Conservation (phyloP, 2,329 filamentous ascomycete genomes). For the Neopestalotiopsis sp. region DNA sequence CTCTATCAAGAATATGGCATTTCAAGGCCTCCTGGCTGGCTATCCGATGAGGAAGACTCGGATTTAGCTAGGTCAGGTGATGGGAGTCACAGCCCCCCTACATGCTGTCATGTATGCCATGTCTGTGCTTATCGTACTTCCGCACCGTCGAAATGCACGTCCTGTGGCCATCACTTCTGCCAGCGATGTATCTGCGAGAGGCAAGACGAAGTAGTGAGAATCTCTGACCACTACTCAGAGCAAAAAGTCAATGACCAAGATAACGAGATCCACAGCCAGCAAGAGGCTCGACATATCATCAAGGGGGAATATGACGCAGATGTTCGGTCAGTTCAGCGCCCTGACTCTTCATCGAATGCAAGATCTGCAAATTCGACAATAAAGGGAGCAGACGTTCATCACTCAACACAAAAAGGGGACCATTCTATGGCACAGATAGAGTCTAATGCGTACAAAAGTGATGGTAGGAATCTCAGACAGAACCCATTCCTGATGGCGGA, state of each 20-base stretch:
- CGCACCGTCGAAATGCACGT: conserved; percentile 46
- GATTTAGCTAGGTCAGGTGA: conserved; percentile 36
- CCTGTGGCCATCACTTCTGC: conserved; percentile 59
- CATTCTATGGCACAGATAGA: background rate
- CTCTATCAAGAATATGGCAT: conserved; percentile 55
- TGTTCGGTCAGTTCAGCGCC: background rate
- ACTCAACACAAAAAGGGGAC: background rate
- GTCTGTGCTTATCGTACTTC: conserved; percentile 51
- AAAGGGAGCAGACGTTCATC: background rate
- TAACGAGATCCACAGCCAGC: background rate
- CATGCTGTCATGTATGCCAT: conserved; percentile 50
- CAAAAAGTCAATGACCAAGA: conserved; percentile 22
- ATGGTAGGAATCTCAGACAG: conserved; percentile 23
- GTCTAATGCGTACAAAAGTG: background rate
- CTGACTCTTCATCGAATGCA: background rate
- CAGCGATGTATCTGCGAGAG: conserved; percentile 49
- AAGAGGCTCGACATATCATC: background rate
- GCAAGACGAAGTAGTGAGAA: conserved; percentile 28
- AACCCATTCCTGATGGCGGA: conserved; percentile 34
- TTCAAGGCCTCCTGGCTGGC: conserved; percentile 51
- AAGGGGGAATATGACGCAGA: background rate
- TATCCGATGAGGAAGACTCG: conserved; percentile 46
- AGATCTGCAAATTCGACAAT: background rate
- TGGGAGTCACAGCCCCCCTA: conserved; percentile 36
- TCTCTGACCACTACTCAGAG: conserved; percentile 29